Conservation (phyloP, 306 rosid species). For the Lithocarpus polystachyus region DNA sequence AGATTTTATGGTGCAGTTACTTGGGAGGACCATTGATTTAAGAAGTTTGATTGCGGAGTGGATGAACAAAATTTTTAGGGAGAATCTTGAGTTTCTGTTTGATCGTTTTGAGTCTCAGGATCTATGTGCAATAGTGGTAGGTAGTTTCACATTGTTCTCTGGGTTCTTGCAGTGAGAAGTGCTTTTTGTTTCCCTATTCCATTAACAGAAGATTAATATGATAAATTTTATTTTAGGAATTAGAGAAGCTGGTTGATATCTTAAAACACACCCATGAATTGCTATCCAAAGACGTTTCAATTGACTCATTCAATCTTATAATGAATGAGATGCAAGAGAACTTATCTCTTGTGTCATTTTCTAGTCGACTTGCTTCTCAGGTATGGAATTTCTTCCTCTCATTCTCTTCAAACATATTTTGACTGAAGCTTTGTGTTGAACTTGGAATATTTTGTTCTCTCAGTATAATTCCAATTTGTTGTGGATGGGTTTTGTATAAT, state of each 20-base stretch:
- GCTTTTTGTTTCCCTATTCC: slow-evolving; percentile 8
- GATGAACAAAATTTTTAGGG: slow-evolving; percentile 86
- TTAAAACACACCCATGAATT: slow-evolving; percentile 80
- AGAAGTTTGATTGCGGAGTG: slow-evolving; percentile 78
- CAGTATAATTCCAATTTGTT: too few relatives aligned
- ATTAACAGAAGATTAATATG: slow-evolving; percentile 17
- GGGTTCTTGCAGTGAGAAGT: slow-evolving; percentile 15
- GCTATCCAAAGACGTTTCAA: slow-evolving; percentile 70
- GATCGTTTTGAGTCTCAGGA: slow-evolving; percentile 99
- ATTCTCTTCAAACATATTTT: neutral
- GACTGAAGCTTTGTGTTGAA: too few relatives aligned
- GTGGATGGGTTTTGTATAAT: too few relatives aligned
- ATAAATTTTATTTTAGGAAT: slow-evolving; percentile 58
- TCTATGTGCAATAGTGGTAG: slow-evolving; percentile 87
- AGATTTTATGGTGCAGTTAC: slow-evolving; percentile 57
- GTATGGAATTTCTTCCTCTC: slow-evolving; percentile 37
- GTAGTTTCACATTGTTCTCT: slow-evolving; percentile 35
- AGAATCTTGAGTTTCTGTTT: slow-evolving; percentile 89
- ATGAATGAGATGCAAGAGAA: slow-evolving; percentile 99
- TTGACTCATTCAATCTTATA: slow-evolving; percentile 83
- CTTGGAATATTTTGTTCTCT: too few relatives aligned
- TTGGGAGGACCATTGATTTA: slow-evolving; percentile 89
- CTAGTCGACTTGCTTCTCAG: slow-evolving; percentile 96
- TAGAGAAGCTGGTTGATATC: slow-evolving; percentile 81
- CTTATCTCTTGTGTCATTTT: slow-evolving; percentile 91